These are phyloP conservation scores for Epichloe amarillans DNA, from an alignment of 2,329 filamentous ascomycete species.

Conservation along the genomic window DNA sequence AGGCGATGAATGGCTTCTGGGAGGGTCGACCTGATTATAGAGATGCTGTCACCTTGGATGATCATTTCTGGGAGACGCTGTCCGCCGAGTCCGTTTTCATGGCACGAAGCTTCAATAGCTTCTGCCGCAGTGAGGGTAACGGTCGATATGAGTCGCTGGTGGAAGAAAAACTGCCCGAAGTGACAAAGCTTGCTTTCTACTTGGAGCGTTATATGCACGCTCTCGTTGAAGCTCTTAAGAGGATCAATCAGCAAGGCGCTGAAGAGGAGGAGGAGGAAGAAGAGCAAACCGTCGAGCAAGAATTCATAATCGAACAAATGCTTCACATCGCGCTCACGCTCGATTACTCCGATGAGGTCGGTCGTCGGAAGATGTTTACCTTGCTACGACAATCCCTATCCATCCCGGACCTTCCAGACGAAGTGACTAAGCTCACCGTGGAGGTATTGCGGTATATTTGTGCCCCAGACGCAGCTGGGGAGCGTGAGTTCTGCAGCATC, in stretches of 20 bases:
- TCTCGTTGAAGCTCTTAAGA: constrained; percentile 50
- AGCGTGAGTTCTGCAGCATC: constrained; percentile 71
- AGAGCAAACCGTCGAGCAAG: constrained; percentile 76
- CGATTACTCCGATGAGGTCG: constrained; percentile 96
- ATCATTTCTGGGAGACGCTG: constrained; percentile 67
- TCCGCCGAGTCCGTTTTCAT: constrained; percentile 82
- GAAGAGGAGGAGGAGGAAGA: constrained; percentile 49
- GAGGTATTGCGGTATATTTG: constrained; percentile 75
- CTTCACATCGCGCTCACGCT: constrained; percentile 83
- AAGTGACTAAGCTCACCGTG: constrained; percentile 77
- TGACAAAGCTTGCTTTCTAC: constrained; percentile 79
- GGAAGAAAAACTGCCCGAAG: constrained; percentile 91
- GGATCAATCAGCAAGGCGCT: constrained; percentile 39
- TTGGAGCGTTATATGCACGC: constrained; percentile 67
- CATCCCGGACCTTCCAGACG: constrained; percentile 77
- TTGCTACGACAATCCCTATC: constrained; percentile 76
- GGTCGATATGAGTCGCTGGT: constrained; percentile 62
- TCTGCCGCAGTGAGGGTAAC: constrained; percentile 63
- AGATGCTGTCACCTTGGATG: constrained; percentile 57
- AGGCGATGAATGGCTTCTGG: constrained; percentile 96
- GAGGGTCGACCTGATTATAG: constrained; percentile 75
- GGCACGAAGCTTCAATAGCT: constrained; percentile 86
- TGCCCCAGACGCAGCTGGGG: constrained; percentile 57
- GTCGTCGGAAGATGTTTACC: constrained; percentile 88
- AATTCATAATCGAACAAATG: constrained; percentile 92